Percentiles rank a stretch among this genome's conserved stretches.
phyloP scores from a whole-genome alignment of 768 basidiomycete species.

The Dentipellis fragilis region DNA sequence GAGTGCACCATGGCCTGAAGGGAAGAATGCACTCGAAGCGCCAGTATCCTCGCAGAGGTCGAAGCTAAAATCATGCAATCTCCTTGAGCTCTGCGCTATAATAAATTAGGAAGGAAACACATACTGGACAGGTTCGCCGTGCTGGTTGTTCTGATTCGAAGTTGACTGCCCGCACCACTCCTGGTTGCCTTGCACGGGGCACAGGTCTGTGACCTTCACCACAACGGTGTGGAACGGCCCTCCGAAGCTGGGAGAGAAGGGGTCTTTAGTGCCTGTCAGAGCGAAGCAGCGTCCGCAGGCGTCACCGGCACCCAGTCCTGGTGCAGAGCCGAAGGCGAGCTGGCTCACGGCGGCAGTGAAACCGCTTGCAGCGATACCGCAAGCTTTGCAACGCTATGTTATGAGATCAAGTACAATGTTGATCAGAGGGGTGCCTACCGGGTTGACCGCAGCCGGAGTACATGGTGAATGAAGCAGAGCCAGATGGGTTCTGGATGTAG shows the following conservation, averaged over 20 bases:
- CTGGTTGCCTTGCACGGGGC: constrained; percentile 38
- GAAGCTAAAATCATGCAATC: constrained; percentile 28
- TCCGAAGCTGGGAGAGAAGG: constrained; percentile 37
- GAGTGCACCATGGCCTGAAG: constrained; percentile 40
- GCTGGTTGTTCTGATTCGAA: constrained; percentile 31
- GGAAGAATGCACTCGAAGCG: constrained; percentile 43
- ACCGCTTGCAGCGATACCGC: constrained; percentile 38
- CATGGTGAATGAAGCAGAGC: constrained; percentile 45
- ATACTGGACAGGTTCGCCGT: constrained; percentile 40
- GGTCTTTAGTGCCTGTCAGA: constrained; percentile 38
- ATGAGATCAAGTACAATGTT: neutral
- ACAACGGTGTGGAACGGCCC: constrained; percentile 46
- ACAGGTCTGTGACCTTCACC: constrained; percentile 37
- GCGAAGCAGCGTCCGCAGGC: constrained; percentile 55
- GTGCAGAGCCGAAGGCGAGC: constrained; percentile 41
- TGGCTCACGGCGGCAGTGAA: constrained; percentile 50
- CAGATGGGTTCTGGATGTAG: constrained; percentile 44
- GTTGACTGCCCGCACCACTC: constrained; percentile 46
- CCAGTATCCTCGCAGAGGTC: constrained; percentile 54
- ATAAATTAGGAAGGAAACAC: constrained; percentile 9
- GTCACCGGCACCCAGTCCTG: constrained; percentile 43
- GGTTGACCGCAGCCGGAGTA: constrained; percentile 42
- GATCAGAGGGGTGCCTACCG: constrained; percentile 21
- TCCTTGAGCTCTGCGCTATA: neutral
- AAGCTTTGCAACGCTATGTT: constrained; percentile 24